Conservation (phyloP, 805 yeast genomes). For the Hermanozyma aechmeae region DNA sequence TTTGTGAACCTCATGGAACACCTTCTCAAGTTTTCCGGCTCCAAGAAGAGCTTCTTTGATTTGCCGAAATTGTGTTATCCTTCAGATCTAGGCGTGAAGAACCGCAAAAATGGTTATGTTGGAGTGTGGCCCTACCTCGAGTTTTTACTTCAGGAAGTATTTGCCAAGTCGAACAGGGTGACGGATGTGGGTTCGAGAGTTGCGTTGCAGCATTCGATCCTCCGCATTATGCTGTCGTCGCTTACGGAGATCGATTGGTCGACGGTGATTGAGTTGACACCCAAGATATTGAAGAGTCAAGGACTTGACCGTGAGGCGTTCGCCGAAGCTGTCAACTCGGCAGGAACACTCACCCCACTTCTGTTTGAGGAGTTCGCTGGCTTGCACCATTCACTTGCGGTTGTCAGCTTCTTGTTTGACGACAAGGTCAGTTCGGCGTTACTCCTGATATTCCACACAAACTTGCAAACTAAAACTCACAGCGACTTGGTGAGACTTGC, state of each 20-base stretch:
- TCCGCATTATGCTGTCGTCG: conserved; percentile 39
- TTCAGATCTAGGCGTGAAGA: conserved; percentile 46
- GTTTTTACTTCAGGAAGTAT: conserved; percentile 57
- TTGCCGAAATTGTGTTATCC: conserved; percentile 49
- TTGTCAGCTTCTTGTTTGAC: conserved; percentile 53
- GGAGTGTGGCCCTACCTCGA: conserved; percentile 81
- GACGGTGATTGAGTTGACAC: conserved; percentile 42
- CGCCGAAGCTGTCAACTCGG: not conserved
- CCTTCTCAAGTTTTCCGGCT: conserved; percentile 31
- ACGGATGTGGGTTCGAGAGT: conserved; percentile 21
- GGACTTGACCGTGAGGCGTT: not conserved
- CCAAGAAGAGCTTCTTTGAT: too few species aligned
- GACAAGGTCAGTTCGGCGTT: conserved; percentile 48
- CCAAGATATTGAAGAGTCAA: conserved; percentile 14
- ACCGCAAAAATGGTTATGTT: conserved; percentile 36
- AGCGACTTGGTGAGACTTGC: conserved; percentile 32
- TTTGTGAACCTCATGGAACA: conserved; percentile 46
- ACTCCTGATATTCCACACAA: conserved; percentile 47
- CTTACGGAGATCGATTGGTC: conserved; percentile 29
- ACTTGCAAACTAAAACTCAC: conserved; percentile 47
- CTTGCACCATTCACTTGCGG: conserved; percentile 62
- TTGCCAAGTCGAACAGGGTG: conserved; percentile 41
- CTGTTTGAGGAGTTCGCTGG: conserved; percentile 35
- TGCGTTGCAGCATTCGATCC: conserved; percentile 44
- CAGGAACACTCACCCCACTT: not conserved